These are phyloP conservation scores for Candida maris DNA, from an alignment of 805 yeast species.

Conservation along the genomic window DNA sequence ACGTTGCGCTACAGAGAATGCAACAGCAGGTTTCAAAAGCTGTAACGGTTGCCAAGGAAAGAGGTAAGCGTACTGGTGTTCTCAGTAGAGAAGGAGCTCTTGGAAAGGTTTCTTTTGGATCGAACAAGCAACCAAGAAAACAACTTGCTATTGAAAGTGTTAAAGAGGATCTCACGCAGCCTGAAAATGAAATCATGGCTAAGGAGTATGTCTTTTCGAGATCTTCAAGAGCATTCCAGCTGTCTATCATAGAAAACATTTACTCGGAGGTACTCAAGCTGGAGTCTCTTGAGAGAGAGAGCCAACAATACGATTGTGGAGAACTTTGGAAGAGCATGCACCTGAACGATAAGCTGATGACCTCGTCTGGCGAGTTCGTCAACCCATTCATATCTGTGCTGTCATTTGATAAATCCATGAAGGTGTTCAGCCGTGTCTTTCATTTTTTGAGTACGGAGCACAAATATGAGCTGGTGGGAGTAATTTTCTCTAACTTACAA, in stretches of 20 bases:
- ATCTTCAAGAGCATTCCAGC: slow-evolving; percentile 47
- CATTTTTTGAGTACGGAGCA: slow-evolving; percentile 76
- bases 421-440: slow-evolving; percentile 83
- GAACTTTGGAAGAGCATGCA: slow-evolving; percentile 77
- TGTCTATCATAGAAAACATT: slow-evolving; percentile 72
- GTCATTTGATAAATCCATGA: slow-evolving; percentile 82
- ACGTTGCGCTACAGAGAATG: slow-evolving; percentile 92
- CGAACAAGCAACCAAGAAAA: slow-evolving; percentile 84
- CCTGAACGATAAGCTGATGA: slow-evolving; percentile 57
- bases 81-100: slow-evolving; percentile 76
- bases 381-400: slow-evolving; percentile 83
- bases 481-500: slow-evolving; percentile 75
- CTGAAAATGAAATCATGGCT: slow-evolving; percentile 26
- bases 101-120: slow-evolving; percentile 77
- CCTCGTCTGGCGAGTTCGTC: slow-evolving; percentile 50
- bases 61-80: slow-evolving; percentile 60
- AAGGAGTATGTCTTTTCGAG: slow-evolving; percentile 31
- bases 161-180: slow-evolving; percentile 23
- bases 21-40: slow-evolving; percentile 97
- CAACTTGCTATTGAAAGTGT: slow-evolving; percentile 55
- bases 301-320: slow-evolving; percentile 40
- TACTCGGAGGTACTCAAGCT: slow-evolving; percentile 72
- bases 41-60: slow-evolving; percentile 88
- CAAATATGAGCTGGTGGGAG: slow-evolving; percentile 69
- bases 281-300: slow-evolving; percentile 70